phyloP scores from a whole-genome alignment of 306 rosid genomes.

The Cucurbita maxima region DNA sequence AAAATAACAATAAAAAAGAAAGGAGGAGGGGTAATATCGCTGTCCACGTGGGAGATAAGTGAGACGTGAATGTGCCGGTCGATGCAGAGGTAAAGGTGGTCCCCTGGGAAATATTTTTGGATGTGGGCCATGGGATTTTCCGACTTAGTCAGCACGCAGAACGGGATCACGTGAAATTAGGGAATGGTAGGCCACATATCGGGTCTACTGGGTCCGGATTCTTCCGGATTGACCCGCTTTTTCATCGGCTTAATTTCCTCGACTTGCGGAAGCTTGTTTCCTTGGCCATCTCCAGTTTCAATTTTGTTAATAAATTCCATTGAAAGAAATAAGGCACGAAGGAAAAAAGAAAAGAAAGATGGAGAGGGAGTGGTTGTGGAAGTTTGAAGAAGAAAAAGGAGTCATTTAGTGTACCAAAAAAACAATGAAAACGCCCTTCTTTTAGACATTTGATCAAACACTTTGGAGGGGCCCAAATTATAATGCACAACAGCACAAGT shows the following conservation, averaged over 20 bases:
- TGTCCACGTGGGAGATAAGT: conserved; percentile 24
- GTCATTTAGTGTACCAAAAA: neutral
- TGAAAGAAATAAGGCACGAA: too few species aligned
- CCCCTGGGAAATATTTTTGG: conserved; percentile 1
- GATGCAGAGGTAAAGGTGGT: conserved; percentile 4
- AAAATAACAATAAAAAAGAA: neutral
- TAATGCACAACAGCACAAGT: neutral
- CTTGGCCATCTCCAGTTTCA: neutral
- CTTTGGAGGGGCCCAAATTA: conserved; percentile 1
- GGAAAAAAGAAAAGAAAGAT: neutral
- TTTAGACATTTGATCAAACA: neutral
- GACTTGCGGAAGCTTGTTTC: conserved; percentile 4
- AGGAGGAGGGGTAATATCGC: neutral
- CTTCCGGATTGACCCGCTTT: neutral
- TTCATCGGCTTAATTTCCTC: conserved; percentile 1
- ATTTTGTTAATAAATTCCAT: too few species aligned
- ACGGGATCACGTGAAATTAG: conserved; percentile 13
- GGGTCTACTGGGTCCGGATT: conserved; percentile 7
- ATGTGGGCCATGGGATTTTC: conserved; percentile 13
- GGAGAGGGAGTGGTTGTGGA: neutral
- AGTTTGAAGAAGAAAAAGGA: neutral
- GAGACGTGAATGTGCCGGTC: conserved; percentile 16
- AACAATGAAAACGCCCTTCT: neutral
- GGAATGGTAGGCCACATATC: neutral
- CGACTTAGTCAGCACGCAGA: conserved; percentile 2